Evolutionary conservation across 2,329 filamentous ascomycete species (phyloP).

Genomic region (Pseudomassariella vexata): DNA sequence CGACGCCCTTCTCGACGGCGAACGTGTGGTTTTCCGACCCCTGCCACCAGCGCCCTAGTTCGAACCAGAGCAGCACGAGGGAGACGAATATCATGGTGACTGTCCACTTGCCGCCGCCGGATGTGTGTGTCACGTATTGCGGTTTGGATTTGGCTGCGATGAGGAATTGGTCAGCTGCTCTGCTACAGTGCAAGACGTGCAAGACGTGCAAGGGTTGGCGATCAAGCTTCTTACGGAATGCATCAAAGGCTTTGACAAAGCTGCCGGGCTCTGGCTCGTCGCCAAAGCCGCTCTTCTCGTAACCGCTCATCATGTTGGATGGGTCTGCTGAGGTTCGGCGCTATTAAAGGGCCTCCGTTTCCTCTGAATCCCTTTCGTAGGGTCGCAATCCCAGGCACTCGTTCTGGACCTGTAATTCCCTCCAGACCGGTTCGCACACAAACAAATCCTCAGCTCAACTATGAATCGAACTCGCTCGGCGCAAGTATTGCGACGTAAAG

Average conservation of each 20-base stretch:
- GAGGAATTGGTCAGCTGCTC: conserved; percentile 14
- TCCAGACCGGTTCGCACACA: too few species aligned
- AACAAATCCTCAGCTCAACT: too few species aligned
- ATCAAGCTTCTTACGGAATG: conserved; percentile 68
- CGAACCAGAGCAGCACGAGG: conserved; percentile 67
- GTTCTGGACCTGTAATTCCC: conserved; percentile 2
- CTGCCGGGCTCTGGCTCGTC: conserved; percentile 67
- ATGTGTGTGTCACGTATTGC: conserved; percentile 79
- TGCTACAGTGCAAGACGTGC: too few species aligned
- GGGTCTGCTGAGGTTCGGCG: too few species aligned
- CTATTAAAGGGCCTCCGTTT: too few species aligned
- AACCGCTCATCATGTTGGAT: conserved; percentile 68
- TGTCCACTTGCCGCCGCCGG: conserved; percentile 90
- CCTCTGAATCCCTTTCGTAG: conserved; percentile 5
- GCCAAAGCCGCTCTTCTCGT: conserved; percentile 60
- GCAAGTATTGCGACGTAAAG: too few species aligned
- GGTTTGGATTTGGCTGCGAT: conserved; percentile 84
- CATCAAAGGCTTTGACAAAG: conserved; percentile 86
- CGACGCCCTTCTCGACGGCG: conserved; percentile 85
- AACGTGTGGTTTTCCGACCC: conserved; percentile 86
- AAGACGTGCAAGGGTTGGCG: too few species aligned
- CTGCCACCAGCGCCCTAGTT: conserved; percentile 76
- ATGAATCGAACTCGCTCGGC: too few species aligned
- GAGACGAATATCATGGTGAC: conserved; percentile 73
- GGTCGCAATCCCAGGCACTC: conserved; percentile 3